These are phyloP conservation scores for Starmerella floricola DNA, from an alignment of 805 yeast species.

Conservation along the genomic window DNA sequence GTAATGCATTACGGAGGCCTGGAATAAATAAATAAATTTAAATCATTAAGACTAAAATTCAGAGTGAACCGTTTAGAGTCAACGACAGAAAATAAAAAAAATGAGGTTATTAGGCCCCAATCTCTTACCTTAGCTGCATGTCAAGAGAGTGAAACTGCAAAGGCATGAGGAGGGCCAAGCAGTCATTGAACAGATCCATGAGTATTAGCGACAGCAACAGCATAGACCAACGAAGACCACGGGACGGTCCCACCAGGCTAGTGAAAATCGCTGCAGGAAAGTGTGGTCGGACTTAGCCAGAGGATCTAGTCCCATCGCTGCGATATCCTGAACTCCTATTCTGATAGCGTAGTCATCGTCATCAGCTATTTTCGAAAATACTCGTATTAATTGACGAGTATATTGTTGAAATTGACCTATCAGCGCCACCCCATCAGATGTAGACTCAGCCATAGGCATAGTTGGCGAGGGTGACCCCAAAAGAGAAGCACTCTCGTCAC, in stretches of 20 bases:
- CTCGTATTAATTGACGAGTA: conserved; percentile 35
- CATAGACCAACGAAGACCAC: conserved; percentile 30
- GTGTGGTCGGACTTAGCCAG: conserved; percentile 36
- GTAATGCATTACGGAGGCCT: too few relatives aligned
- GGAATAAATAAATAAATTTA: too few relatives aligned
- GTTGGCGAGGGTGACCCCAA: conserved; percentile 7
- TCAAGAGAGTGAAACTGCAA: too few relatives aligned
- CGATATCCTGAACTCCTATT: conserved; percentile 37
- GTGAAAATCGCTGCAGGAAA: conserved; percentile 35
- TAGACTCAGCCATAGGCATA: conserved; percentile 9
- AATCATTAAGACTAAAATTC: too few relatives aligned
- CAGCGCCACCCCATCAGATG: conserved; percentile 31
- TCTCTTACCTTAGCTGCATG: too few relatives aligned
- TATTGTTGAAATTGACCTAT: conserved; percentile 44
- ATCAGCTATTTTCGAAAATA: conserved; percentile 31
- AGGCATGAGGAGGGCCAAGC: neutral
- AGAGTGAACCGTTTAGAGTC: too few relatives aligned
- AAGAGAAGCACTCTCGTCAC: conserved; percentile 15
- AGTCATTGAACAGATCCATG: neutral
- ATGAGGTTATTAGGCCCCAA: too few relatives aligned
- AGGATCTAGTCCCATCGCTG: conserved; percentile 51
- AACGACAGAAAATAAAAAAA: too few relatives aligned
- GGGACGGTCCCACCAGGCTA: conserved; percentile 39
- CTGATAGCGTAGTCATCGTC: conserved; percentile 22
- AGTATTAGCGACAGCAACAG: conserved; percentile 20